Evolutionary conservation across 257 asterid genomes (phyloP).

Genomic region (Cinchona pubescens): DNA sequence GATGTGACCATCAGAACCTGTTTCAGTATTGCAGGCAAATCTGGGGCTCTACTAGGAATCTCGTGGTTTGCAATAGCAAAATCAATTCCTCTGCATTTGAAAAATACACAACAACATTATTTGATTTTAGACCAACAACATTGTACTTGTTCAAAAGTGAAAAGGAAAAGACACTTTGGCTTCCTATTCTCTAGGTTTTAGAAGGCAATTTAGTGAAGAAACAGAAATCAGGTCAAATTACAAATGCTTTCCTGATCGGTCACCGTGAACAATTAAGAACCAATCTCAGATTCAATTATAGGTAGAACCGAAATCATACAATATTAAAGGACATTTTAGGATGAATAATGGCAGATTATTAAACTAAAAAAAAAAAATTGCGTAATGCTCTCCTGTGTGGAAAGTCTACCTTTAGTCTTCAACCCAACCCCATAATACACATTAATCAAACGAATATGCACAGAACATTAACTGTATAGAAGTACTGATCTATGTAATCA

Average conservation of each 20-base stretch:
- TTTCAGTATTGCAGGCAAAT: slow-evolving; percentile 61
- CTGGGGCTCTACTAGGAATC: slow-evolving; percentile 48
- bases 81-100: slow-evolving; percentile 72
- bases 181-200: neutral
- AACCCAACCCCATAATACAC: neutral
- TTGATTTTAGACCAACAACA: slow-evolving; percentile 18
- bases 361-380: too few species aligned
- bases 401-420: neutral
- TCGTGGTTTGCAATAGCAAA: slow-evolving; percentile 59
- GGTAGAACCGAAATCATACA: neutral
- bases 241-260: neutral
- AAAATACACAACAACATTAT: too few species aligned
- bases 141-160: neutral
- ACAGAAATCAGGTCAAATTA: neutral
- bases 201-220: neutral
- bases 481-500: neutral
- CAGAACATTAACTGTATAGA: too few species aligned
- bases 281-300: neutral
- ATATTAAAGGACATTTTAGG: neutral
- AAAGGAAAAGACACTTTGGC: neutral
- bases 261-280: neutral
- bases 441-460: neutral
- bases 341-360: neutral
- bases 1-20: slow-evolving; percentile 38
- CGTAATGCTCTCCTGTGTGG: neutral